Evolutionary conservation across 257 asterid species (phyloP).

Genomic region (Jaltomata sinuosa): DNA sequence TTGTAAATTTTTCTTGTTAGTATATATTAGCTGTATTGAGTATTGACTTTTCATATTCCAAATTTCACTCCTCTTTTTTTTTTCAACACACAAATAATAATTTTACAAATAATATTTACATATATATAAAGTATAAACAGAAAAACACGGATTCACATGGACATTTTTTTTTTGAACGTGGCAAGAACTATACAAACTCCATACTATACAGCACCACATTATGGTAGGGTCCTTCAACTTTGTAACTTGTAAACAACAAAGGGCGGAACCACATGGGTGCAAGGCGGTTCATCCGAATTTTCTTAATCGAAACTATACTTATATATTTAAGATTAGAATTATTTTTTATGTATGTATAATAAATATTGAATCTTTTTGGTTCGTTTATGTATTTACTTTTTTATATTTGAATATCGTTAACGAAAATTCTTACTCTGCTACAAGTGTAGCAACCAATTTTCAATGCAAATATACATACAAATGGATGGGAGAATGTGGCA

Average conservation of each 20-base stretch:
- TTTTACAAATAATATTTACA: neutral
- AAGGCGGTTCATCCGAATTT: too few species aligned
- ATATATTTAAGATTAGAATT: too few species aligned
- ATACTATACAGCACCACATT: neutral
- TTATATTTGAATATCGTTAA: too few species aligned
- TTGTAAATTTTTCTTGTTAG: neutral
- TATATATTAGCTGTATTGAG: neutral
- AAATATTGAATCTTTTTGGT: too few species aligned
- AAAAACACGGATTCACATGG: neutral
- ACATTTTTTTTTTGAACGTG: neutral
- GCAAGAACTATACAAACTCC: neutral
- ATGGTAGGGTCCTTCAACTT: conserved; percentile 2
- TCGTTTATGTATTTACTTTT: too few species aligned
- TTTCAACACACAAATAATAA: neutral
- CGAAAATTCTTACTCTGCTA: too few species aligned
- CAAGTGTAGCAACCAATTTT: neutral
- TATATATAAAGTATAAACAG: neutral
- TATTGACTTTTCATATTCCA: neutral
- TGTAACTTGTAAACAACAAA: neutral
- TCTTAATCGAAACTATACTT: too few species aligned
- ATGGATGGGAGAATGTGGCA: neutral
- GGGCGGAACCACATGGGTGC: neutral
- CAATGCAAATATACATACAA: neutral
- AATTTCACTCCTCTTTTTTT: neutral
- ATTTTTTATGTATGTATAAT: too few species aligned